phyloP scores from a whole-genome alignment of 768 basidiomycete species.

The Pleurotus salmoneostramineus region DNA sequence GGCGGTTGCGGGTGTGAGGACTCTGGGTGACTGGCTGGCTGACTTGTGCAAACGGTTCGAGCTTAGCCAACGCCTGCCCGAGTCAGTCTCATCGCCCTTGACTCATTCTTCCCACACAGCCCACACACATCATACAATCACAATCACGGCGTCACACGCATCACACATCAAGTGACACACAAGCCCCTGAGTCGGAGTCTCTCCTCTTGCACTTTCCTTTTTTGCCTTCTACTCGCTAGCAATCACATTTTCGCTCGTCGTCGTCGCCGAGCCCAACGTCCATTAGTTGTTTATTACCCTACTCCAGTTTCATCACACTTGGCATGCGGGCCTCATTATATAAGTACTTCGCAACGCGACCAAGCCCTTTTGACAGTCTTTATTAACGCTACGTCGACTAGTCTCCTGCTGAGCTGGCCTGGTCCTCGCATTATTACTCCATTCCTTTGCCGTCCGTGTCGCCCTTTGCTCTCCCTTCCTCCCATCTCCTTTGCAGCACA shows the following conservation, averaged over 20 bases:
- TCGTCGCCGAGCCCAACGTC: no score
- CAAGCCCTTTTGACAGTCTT: slow-evolving; percentile 5
- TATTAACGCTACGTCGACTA: slow-evolving; percentile 4
- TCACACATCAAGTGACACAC: no score
- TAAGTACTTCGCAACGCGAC: not conserved
- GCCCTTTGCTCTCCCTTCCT: slow-evolving; percentile 9
- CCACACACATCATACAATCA: no score
- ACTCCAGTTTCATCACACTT: not conserved
- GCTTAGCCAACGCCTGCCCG: not conserved
- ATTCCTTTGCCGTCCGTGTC: slow-evolving; percentile 7
- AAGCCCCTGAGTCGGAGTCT: no score
- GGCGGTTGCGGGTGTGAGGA: no score
- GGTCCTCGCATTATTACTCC: not conserved
- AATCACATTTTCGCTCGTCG: no score
- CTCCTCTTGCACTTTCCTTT: no score
- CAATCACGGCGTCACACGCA: no score
- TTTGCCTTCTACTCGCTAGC: no score
- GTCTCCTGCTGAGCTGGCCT: slow-evolving; percentile 1
- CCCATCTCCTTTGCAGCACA: slow-evolving; percentile 15
- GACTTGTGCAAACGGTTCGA: no score
- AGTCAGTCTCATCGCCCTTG: slow-evolving; percentile 1
- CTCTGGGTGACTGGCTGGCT: no score
- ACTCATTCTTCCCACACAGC: not conserved
- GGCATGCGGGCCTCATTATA: not conserved
- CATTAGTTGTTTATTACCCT: not conserved